Evolutionary conservation across 805 yeast species (phyloP), one percentile per base, ranked within the genome.

Genomic region (Wickerhamomyces ciferrii): DNA sequence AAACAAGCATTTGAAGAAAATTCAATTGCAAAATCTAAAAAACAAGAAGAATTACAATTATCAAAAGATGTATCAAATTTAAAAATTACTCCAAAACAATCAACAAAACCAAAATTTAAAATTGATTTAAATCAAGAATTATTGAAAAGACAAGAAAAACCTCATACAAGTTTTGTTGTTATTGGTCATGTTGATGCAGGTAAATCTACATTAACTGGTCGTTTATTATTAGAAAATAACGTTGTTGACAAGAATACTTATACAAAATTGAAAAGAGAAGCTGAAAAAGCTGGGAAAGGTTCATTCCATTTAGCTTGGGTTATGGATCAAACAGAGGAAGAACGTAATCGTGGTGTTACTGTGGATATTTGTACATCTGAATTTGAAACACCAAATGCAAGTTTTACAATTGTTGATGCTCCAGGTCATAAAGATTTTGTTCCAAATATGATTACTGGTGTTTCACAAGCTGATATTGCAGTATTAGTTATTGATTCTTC

Each of bases 101-200:
- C 53, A 13, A 56, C 59, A 2, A 50, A 52, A 7, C 54, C 60
- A 2, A 48, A 49, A 3, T 41, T 31, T 2, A 65, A 65, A 15
- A 67, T 69, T 37, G 63, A 63, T 32, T 46, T 59, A 2, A 53
- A 52, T 18, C 39, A 39, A 10, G 52, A 55, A 35, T 47, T 48
- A 29, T 43, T 51, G 2, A 55, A 69, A 90, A 96, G 96, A 80
- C 85, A 87, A 74, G 90, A 81, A 65, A 91, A 91, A 85, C 74
- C 82, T 75, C 96, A 90, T 83, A 85, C 89, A 76, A 90, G 91
- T 89, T 94, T 92, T 79, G 98, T 94, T 75, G 97, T 92, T 69
- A 92, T 92, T 77, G 98, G 98, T 73, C 98, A 92, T 92, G 98
- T 92, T 96, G 98, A 92, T 80, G 92, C 97, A 67, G 92, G 92